Percentiles rank a stretch among this genome's conserved stretches.
phyloP scores from a whole-genome alignment of 2,329 filamentous ascomycete genomes.

The Thermoascus crustaceus region DNA sequence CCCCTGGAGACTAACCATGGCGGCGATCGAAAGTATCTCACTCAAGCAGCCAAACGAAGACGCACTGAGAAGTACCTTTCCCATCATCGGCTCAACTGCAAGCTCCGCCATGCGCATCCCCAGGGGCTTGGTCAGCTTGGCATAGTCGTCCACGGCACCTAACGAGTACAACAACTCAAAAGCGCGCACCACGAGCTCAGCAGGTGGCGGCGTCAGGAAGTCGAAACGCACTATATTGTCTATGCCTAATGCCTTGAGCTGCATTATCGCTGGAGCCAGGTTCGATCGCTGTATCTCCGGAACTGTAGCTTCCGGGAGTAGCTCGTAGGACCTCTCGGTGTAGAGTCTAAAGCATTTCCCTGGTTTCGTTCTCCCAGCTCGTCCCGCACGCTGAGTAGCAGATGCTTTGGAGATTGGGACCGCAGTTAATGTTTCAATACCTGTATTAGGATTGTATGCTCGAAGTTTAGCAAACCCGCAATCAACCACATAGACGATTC shows the following conservation, averaged over 20 bases:
- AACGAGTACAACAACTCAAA: constrained; percentile 82
- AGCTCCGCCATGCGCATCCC: constrained; percentile 88
- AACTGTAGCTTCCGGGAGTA: constrained; percentile 62
- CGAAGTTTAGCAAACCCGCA: constrained; percentile 85
- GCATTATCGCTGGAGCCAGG: constrained; percentile 76
- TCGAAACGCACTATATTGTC: constrained; percentile 89
- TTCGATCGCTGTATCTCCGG: constrained; percentile 93
- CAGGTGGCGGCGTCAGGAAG: constrained; percentile 77
- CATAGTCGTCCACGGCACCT: constrained; percentile 79
- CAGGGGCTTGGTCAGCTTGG: constrained; percentile 81
- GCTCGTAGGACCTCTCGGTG: constrained; percentile 63
- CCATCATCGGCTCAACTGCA: constrained; percentile 92
- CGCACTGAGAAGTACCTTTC: constrained; percentile 72
- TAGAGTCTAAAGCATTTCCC: constrained; percentile 95
- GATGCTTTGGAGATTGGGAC: constrained; percentile 83
- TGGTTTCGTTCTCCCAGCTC: constrained; percentile 78
- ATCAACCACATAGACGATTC: constrained; percentile 85
- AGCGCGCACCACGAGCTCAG: constrained; percentile 74
- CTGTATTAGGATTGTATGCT: constrained; percentile 72
- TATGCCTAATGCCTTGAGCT: constrained; percentile 89
- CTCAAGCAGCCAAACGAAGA: constrained; percentile 67
- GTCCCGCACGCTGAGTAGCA: constrained; percentile 81
- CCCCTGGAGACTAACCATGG: constrained; percentile 83
- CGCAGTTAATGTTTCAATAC: constrained; percentile 78
- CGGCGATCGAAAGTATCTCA: constrained; percentile 84